These are phyloP conservation scores for Arthrobotrys entomopaga DNA, from an alignment of 2,329 filamentous ascomycete species.

Conservation along the genomic window DNA sequence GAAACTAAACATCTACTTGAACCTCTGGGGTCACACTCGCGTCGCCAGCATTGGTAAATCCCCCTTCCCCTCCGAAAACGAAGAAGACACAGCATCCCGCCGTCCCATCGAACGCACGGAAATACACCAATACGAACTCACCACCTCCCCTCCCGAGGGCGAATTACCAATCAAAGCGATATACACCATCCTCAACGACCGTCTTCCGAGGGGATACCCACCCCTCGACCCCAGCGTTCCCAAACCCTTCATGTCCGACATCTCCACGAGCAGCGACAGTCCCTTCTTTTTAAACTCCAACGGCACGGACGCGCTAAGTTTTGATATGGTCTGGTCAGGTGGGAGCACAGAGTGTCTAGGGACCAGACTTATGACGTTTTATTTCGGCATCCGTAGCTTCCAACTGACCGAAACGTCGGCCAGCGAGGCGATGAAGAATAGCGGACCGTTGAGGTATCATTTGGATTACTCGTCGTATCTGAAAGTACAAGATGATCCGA, in stretches of 20 bases:
- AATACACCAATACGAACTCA: constrained; percentile 53
- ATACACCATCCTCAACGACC: constrained; percentile 43
- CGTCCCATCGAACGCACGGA: constrained; percentile 48
- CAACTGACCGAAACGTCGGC: constrained; percentile 48
- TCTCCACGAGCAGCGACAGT: constrained; percentile 33
- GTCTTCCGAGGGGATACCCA: constrained; percentile 16
- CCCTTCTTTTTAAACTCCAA: constrained; percentile 53
- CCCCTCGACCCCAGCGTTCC: constrained; percentile 30
- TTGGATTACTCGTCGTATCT: constrained; percentile 51
- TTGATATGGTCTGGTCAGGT: constrained; percentile 53
- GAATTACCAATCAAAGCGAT: constrained; percentile 41
- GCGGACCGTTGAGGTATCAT: constrained; percentile 41
- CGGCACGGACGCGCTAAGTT: constrained; percentile 49
- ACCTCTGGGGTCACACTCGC: constrained; percentile 40
- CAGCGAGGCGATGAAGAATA: constrained; percentile 31
- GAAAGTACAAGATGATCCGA: constrained; percentile 1
- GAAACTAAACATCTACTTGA: constrained; percentile 38
- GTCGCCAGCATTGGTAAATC: constrained; percentile 23
- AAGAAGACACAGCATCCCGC: constrained; percentile 27
- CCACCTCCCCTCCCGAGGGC: constrained; percentile 21
- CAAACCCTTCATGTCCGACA: constrained; percentile 43
- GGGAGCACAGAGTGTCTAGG: constrained; percentile 45
- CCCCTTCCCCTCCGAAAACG: background rate
- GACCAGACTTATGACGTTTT: constrained; percentile 47
- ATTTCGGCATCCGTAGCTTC: constrained; percentile 52